Percentiles rank a stretch among this genome's conserved stretches.
Conservation (phyloP, 2,329 filamentous ascomycete genomes). For the Paecilomyces fulvus region DNA sequence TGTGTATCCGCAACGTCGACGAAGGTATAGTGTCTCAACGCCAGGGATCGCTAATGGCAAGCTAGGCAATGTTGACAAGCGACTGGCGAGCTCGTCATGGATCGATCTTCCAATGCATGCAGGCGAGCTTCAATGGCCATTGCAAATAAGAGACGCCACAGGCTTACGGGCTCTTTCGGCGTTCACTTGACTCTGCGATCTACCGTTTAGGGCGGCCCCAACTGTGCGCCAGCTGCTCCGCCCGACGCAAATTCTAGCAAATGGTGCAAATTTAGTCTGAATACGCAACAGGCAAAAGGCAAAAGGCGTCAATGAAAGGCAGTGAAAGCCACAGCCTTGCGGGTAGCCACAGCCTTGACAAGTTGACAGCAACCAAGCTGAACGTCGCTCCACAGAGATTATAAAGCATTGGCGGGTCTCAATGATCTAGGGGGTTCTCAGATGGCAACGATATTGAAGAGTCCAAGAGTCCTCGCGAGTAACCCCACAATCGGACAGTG, state of each 20-base stretch:
- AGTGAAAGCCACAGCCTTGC: neutral
- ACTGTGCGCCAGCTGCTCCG: neutral
- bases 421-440: neutral
- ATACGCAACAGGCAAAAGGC: neutral
- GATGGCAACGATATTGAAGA: neutral
- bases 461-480: neutral
- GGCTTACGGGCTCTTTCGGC: neutral
- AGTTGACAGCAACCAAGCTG: neutral
- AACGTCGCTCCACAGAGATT: neutral
- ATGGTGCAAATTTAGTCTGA: neutral
- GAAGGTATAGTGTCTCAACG: neutral
- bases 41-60: neutral
- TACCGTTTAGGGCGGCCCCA: neutral
- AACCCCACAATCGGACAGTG: neutral
- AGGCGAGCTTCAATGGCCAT: neutral
- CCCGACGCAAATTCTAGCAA: neutral
- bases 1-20: conserved; percentile 6
- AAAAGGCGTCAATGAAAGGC: neutral
- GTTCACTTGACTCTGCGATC: neutral
- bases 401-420: neutral
- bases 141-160: neutral
- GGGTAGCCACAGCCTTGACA: neutral
- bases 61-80: neutral
- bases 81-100: neutral
- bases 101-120: neutral